A percentile compares a stretch with the other conserved stretches of the same genome.
These are phyloP conservation scores for Vanrija sp. DNA, from an alignment of 1,284 basidiomycete species.

Conservation along the genomic window DNA sequence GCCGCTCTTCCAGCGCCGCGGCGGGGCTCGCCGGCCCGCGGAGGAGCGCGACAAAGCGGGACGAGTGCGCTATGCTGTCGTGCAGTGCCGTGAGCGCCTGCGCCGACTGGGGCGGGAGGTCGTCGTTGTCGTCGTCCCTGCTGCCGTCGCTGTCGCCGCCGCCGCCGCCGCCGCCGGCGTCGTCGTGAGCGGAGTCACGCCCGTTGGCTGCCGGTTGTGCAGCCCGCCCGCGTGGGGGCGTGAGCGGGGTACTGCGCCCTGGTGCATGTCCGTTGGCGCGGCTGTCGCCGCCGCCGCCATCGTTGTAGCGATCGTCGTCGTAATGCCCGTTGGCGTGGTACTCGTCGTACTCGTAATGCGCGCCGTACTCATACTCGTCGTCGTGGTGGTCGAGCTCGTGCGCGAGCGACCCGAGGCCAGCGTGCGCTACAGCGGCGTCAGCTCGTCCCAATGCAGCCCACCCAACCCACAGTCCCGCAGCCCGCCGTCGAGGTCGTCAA, in stretches of 20 bases:
- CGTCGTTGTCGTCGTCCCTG: too few species aligned
- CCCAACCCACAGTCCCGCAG: background rate
- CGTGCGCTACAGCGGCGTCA: background rate
- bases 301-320: background rate
- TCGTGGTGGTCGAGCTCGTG: slow-evolving; percentile 7
- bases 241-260: background rate
- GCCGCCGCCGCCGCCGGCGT: too few species aligned
- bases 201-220: background rate
- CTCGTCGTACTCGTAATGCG: background rate
- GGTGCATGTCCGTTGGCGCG: background rate
- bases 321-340: background rate
- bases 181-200: background rate
- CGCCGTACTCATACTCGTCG: background rate
- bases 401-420: slow-evolving; percentile 6
- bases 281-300: background rate
- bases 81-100: too few species aligned
- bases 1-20: slow-evolving; percentile 9
- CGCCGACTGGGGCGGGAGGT: too few species aligned
- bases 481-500: background rate
- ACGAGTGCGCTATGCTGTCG: too few species aligned
- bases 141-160: background rate
- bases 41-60: too few species aligned
- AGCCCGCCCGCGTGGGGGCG: background rate
- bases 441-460: background rate
- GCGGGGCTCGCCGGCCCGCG: too few species aligned